phyloP scores from a whole-genome alignment of 192 early-diverging fungal species.

The Phlyctochytrium arcticum region DNA sequence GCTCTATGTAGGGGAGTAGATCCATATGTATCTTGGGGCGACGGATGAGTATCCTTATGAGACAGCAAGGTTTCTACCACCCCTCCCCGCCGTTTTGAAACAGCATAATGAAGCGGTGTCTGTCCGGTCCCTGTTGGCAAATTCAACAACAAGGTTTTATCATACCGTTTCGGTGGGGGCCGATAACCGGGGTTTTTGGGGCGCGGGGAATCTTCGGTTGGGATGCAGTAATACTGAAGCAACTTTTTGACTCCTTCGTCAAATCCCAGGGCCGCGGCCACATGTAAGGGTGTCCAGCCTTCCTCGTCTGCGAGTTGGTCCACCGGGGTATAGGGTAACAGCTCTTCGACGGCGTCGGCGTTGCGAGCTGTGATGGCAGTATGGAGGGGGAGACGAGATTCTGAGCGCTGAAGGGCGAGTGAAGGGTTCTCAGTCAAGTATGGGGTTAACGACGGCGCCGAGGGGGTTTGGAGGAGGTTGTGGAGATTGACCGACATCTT shows the following conservation, averaged over 20 bases:
- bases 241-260: not conserved
- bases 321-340: not conserved
- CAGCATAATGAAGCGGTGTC: conserved; percentile 39
- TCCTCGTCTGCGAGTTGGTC: not conserved
- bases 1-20: conserved; percentile 40
- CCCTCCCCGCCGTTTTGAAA: conserved; percentile 26
- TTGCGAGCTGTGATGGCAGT: not conserved
- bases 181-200: too few species aligned
- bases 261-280: not conserved
- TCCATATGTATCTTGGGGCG: not conserved
- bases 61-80: not conserved
- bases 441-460: not conserved
- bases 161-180: too few species aligned
- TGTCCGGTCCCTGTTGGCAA: conserved; percentile 23
- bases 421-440: too few species aligned
- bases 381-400: not conserved
- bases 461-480: not conserved
- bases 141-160: too few species aligned
- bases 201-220: too few species aligned
- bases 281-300: not conserved
- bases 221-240: not conserved
- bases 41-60: not conserved
- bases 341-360: not conserved
- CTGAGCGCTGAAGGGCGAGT: not conserved
- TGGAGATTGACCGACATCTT: not conserved